A percentile compares a stretch with the other conserved stretches of the same genome.
phyloP scores from a whole-genome alignment of 495 filamentous ascomycete species.

The Penicillium longicatenatum region DNA sequence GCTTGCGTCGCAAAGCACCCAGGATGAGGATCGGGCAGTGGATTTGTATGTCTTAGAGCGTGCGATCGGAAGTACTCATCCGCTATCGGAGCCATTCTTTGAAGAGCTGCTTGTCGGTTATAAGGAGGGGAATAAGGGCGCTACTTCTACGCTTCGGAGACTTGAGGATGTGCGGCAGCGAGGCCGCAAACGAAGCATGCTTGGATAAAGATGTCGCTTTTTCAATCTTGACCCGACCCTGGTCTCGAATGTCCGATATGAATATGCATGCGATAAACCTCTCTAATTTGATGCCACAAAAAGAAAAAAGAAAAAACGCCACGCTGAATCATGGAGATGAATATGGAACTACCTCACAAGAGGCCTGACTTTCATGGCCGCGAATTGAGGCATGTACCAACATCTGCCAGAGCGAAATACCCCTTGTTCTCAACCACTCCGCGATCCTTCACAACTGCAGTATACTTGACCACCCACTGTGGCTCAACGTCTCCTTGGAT shows the following conservation, averaged over 20 bases:
- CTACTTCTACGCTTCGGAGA: conserved; percentile 65
- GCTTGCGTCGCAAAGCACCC: conserved; percentile 75
- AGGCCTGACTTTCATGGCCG: conserved; percentile 16
- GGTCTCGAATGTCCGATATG: conserved; percentile 4
- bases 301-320: conserved; percentile 30
- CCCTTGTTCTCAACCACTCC: conserved; percentile 98
- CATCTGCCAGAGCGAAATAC: conserved; percentile 84
- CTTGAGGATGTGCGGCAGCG: conserved; percentile 93
- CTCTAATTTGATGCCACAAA: neutral
- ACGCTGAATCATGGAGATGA: conserved; percentile 31
- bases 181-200: conserved; percentile 96
- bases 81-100: conserved; percentile 79
- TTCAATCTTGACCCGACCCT: neutral
- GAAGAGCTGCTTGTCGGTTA: conserved; percentile 62
- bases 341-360: conserved; percentile 18
- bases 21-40: conserved; percentile 92
- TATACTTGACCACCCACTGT: conserved; percentile 97
- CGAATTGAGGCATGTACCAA: conserved; percentile 48
- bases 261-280: conserved; percentile 5
- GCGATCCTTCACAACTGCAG: conserved; percentile 93
- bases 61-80: conserved; percentile 95
- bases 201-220: conserved; percentile 59
- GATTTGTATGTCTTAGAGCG: conserved; percentile 96
- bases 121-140: conserved; percentile 59
- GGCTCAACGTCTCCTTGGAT: conserved; percentile 78